Evolutionary conservation across 768 basidiomycete genomes (phyloP).

Genomic region (Boletales sp.): DNA sequence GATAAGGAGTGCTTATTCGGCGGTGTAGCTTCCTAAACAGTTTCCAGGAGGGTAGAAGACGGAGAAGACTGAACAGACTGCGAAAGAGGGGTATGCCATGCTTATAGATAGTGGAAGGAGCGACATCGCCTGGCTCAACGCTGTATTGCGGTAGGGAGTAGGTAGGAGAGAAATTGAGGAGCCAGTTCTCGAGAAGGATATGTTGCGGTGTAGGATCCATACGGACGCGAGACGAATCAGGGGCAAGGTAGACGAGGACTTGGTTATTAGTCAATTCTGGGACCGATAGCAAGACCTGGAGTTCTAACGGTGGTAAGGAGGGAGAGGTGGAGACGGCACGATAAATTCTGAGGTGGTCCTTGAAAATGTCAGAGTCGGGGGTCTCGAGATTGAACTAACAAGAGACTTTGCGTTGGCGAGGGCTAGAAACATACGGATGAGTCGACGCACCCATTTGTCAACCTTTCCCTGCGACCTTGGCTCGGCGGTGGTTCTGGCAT

Average conservation of each 20-base stretch:
- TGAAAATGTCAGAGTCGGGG: conserved; percentile 67
- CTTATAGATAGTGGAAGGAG: conserved; percentile 79
- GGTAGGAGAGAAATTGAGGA: conserved; percentile 43
- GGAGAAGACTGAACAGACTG: conserved; percentile 63
- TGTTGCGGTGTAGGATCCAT: conserved; percentile 66
- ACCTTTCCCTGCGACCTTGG: conserved; percentile 43
- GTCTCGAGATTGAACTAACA: conserved; percentile 78
- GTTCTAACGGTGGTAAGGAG: conserved; percentile 47
- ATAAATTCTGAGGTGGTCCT: conserved; percentile 57
- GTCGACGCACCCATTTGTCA: conserved; percentile 75
- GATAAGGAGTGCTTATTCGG: conserved; percentile 33
- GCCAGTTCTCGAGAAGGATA: conserved; percentile 74
- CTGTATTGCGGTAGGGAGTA: conserved; percentile 14
- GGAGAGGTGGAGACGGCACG: conserved; percentile 42
- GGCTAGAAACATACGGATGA: neutral
- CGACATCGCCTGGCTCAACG: conserved; percentile 43
- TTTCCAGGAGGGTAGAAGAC: conserved; percentile 76
- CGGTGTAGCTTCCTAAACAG: conserved; percentile 57
- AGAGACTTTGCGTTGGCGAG: neutral
- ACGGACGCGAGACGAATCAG: conserved; percentile 55
- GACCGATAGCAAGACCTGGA: conserved; percentile 67
- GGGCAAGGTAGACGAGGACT: conserved; percentile 63
- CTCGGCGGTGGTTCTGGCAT: conserved; percentile 65
- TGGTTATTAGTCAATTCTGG: conserved; percentile 69
- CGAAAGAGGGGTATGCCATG: conserved; percentile 81